Evolutionary conservation across 306 rosid species (phyloP), one percentile per base, ranked within the genome.

Genomic region (Calophaca sinica): DNA sequence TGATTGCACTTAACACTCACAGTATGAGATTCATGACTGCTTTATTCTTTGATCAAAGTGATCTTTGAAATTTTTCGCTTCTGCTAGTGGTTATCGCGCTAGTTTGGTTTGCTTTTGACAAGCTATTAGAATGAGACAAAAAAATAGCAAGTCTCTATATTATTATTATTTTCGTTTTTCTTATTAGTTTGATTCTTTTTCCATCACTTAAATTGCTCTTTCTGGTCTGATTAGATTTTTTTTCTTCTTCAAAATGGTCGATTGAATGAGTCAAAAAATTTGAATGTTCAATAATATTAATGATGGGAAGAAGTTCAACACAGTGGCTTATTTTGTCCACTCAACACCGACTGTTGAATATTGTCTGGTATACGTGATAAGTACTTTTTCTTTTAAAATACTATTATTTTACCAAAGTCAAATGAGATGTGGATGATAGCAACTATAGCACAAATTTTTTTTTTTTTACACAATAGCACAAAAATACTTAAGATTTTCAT

Each of bases 141-240:
- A 60, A 7, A 42, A 33, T 0, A 20, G 26, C 50, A 61, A 51
- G 68, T 13, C 52, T 58, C 15, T 0, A 13, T 5, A 36, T 45
- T 46, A 20, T 20, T 20, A 20, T 20, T 20, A 20, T 20, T 20
- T 20, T 57, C 74, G 5, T 36, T n/a, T 32, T 50, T 51, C 10
- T 66, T 75, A 29, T 50, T 79, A 4, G 35, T 71, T 81, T 8
- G 36, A 3, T 75, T 81, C 39, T 55, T 46, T 72, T 38, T 53
- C 55, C 2, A 12, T 65, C 72, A 48, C 28, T 51, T 50, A 39
- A 32, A 49, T 42, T 58, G 61, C n/a, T 38, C 0, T 20, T 36
- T 50, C 31, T 11, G 53, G 29, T 28, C 4, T 50, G 29, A 5
- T 54, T 63, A 29, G 12, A 9, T 44, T 58, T 72, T 7, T 28